Percentiles rank a stretch among this genome's conserved stretches.
phyloP scores from a whole-genome alignment of 495 filamentous ascomycete genomes.

The Mytilinidion resinicola region DNA sequence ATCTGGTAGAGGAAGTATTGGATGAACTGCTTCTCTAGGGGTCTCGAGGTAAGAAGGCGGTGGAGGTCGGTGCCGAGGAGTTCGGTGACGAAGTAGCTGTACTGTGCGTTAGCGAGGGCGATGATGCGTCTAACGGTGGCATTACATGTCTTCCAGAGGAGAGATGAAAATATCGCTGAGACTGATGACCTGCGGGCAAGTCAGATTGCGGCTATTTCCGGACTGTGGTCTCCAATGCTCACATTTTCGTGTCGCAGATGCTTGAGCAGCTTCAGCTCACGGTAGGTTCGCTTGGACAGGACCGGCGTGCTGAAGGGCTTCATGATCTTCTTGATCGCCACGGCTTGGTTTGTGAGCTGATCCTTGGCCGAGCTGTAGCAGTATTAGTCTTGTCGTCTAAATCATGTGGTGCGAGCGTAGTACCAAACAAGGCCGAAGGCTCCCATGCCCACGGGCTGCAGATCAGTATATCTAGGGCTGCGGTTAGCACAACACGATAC shows the following conservation, averaged over 20 bases:
- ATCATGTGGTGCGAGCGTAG: conserved; percentile 21
- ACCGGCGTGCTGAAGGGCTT: conserved; percentile 99
- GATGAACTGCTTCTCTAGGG: conserved; percentile 98
- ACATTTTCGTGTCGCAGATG: conserved; percentile 97
- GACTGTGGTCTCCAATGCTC: conserved; percentile 25
- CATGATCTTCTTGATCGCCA: conserved; percentile 99
- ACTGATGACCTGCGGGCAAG: conserved; percentile 71
- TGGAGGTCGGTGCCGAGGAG: conserved; percentile 95
- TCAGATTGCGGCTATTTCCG: neutral
- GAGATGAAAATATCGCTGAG: conserved; percentile 99
- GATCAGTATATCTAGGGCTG: conserved; percentile 75
- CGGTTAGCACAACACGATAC: conserved; percentile 1
- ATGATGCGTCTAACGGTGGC: conserved; percentile 26
- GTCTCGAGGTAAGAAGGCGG: conserved; percentile 87
- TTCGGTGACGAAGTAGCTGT: conserved; percentile 94
- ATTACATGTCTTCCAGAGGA: conserved; percentile 92
- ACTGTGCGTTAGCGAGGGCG: conserved; percentile 17
- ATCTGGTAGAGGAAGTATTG: conserved; percentile 99
- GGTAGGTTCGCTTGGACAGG: conserved; percentile 92
- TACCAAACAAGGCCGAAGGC: conserved; percentile 98
- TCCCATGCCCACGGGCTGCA: conserved; percentile 98
- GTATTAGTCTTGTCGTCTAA: conserved; percentile 3
- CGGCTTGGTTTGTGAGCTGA: conserved; percentile 89
- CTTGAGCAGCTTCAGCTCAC: conserved; percentile 94
- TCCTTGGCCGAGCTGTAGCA: conserved; percentile 80